Evolutionary conservation across 306 rosid genomes (phyloP), one percentile per base, ranked within the genome.

Genomic region (Cucumis hystrix): DNA sequence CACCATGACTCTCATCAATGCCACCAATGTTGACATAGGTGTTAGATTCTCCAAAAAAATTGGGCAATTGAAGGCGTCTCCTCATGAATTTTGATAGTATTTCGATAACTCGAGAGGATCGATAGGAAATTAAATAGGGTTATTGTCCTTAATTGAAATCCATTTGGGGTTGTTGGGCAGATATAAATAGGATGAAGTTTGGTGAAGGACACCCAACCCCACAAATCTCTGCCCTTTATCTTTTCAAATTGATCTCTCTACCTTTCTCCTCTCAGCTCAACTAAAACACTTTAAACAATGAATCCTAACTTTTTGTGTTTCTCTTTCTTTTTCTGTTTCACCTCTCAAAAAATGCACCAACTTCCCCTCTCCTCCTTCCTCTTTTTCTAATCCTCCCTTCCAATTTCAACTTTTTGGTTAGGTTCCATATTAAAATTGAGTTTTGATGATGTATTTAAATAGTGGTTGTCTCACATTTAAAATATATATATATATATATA

Each of bases 191-290:
- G 79, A 66, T 55, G 79, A 76, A 76, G 79, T 61, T 52, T 59
- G 60, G 72, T 71, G 71, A 45, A 78, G 49, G 80, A 81, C 67
- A 30, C 56, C 20, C 30, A 82, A 80, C 93, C 93, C 93, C 83
- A 90, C 92, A 87, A 85, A 92, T 86, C 86, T 83, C 79, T 83
- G 17, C 12, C 10, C 33, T 66, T 10, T 4, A 59, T 83, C 85
- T 87, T 79, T 61, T 58, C 68, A 28, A 28, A 28, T 28, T 28
- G 70, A 15, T 84, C 87, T 59, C 80, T 71, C 66, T 77, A 49
- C 54, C 80, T 60, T 57, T 55, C 37, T 1, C 3, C 20, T 5
- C 20, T 52, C 10, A 37, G 40, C 61, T 61, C 49, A 13, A 79
- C 79, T 35, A 63, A 75, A 18, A 17, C 33, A 28, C 54, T n/a